A percentile compares a stretch with the other conserved stretches of the same genome.
Evolutionary conservation across 331 rosid genomes (phyloP).

Genomic region (Rosa hybrid): DNA sequence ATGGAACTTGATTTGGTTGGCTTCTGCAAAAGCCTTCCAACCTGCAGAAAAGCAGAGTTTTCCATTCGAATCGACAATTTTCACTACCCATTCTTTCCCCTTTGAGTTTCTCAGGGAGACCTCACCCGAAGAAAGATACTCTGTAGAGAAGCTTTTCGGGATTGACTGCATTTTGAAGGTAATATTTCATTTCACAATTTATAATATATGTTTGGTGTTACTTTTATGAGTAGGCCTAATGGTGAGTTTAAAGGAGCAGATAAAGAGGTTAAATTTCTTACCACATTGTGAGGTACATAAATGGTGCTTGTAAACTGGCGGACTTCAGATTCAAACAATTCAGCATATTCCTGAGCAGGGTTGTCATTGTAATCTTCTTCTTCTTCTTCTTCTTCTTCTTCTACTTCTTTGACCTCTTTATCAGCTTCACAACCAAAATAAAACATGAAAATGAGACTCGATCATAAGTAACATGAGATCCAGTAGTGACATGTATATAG

Average conservation of each 20-base stretch:
- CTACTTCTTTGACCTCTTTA: background rate
- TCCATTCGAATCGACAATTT: background rate
- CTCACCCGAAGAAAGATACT: background rate
- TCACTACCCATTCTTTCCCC: background rate
- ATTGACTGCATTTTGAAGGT: background rate
- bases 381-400: background rate
- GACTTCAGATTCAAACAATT: slow-evolving; percentile 14
- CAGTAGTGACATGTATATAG: background rate
- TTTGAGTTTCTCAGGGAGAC: background rate
- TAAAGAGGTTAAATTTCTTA: background rate
- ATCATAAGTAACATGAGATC: background rate
- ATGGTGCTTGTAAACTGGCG: slow-evolving; percentile 10
- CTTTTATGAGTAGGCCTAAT: background rate
- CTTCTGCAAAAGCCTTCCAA: background rate
- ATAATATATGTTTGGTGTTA: background rate
- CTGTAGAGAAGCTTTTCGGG: background rate
- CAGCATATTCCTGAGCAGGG: background rate
- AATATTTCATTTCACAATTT: background rate
- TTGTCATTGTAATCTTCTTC: background rate
- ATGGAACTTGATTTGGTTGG: background rate
- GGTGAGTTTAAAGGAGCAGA: background rate
- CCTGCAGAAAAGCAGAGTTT: background rate
- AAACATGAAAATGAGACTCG: no score
- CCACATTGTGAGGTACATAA: background rate
- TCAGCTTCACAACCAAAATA: background rate